Base-by-base conservation (phyloP, 2,329 filamentous ascomycete species). In the Diaporthe aspalathi region DNA sequence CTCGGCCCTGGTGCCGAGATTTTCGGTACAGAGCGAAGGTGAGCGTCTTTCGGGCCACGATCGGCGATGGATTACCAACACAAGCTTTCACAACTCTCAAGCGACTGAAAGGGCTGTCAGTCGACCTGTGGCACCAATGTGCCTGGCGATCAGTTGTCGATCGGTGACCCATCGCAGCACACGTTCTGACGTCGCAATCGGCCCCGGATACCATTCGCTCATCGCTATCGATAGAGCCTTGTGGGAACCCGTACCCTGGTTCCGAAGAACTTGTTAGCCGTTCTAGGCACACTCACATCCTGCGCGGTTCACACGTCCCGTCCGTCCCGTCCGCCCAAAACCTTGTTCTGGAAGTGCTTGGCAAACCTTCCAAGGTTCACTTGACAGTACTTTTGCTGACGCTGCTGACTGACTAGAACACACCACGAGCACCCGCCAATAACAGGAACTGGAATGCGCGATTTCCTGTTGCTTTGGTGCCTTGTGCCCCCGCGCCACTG, bases 161-260 rank as follows among this genome's bases (percentile, higher is more conserved):
- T 52, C 47, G 22, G 32, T 38, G 67, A 67, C 53, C 52, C 60
- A 38, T 63, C 53, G 43, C 60, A 57, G 38, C 40, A 54, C 49
- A 65, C 29, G 38, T 63, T 70, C 68, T 50, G 29, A 65, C 3
- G 60, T 54, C 43, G 50, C 50, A 70, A 17, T 70, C 40, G 68
- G 60, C 35, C 60, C 50, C 50, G 60, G n/a, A 9, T 27, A 35
- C 32, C 68, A 57, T 65, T 60, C 24, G 22, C 38, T 22, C 32
- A 22, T 43, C 52, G 69, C 53, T 72, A 72, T 72, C 70, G 70
- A 72, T 70, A 70, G 63, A 43, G 56, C 27, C 12, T 45, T 70
- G 49, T 52, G 63, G 63, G 53, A 43, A 40, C 29, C 43, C 67
- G 43, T 52, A 38, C 29, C 40, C 50, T 56, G 56, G 50, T 32